Evolutionary conservation across 306 rosid genomes (phyloP).

Genomic region (Sicyos baderoa): DNA sequence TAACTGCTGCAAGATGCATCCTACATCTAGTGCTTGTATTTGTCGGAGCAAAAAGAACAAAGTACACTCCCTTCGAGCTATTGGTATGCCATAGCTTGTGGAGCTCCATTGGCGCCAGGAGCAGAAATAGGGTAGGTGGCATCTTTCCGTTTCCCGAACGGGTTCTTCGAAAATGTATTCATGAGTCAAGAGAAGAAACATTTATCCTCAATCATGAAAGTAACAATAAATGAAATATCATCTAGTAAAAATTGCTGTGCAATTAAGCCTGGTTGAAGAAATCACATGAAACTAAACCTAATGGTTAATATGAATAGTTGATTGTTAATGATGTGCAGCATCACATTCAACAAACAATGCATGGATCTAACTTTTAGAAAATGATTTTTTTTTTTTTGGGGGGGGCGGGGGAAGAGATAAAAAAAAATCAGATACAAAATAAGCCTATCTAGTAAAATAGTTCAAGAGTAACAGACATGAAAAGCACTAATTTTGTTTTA

Average conservation of each 20-base stretch:
- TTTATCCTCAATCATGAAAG: constrained; percentile 10
- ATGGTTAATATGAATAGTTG: not conserved
- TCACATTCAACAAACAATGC: not conserved
- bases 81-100: constrained; percentile 67
- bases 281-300: not conserved
- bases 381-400: too few species aligned
- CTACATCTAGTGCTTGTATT: constrained; percentile 65
- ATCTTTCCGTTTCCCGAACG: constrained; percentile 94
- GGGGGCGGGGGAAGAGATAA: too few species aligned
- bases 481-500: not conserved
- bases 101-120: constrained; percentile 60
- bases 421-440: not conserved
- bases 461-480: not conserved
- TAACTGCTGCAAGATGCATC: constrained; percentile 97
- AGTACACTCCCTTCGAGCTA: constrained; percentile 97
- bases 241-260: not conserved
- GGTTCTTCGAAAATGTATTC: constrained; percentile 82
- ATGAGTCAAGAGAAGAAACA: constrained; percentile 46
- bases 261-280: not conserved
- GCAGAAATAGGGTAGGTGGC: constrained; percentile 35
- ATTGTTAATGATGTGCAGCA: not conserved
- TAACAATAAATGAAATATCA: not conserved
- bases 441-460: not conserved
- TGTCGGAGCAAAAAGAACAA: constrained; percentile 74
- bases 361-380: not conserved